phyloP scores from a whole-genome alignment of 345 rosid species.

The Eucalyptus polyanthemos region DNA sequence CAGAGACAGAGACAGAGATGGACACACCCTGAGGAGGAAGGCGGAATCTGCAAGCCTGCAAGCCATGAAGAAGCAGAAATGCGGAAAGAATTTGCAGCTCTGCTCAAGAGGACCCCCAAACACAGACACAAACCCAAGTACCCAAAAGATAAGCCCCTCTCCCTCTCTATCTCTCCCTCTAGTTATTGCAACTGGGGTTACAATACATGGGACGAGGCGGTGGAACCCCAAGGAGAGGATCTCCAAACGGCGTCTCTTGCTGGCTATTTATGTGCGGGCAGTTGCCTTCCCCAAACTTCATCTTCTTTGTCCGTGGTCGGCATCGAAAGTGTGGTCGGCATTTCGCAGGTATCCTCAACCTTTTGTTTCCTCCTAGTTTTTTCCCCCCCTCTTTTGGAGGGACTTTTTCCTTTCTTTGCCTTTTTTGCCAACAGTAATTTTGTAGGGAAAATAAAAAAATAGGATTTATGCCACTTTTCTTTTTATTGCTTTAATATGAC shows the following conservation, averaged over 20 bases:
- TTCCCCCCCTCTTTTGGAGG: not conserved
- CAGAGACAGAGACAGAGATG: not conserved
- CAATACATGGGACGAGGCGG: not conserved
- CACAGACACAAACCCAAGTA: not conserved
- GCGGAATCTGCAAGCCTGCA: constrained; percentile 52
- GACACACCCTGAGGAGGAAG: constrained; percentile 38
- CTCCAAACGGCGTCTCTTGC: not conserved
- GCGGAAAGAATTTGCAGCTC: not conserved
- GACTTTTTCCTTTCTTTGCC: not conserved
- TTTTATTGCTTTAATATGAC: not conserved
- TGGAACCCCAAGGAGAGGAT: not conserved
- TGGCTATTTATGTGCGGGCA: not conserved
- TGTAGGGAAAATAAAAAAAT: not conserved
- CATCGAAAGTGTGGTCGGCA: not conserved
- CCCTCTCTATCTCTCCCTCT: not conserved
- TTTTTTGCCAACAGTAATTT: not conserved
- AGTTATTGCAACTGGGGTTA: not conserved
- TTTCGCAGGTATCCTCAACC: not conserved
- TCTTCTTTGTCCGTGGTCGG: not conserved
- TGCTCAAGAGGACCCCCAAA: not conserved
- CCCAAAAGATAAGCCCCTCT: not conserved
- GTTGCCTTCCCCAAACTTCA: not conserved
- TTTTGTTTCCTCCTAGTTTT: not conserved
- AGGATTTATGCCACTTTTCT: not conserved
- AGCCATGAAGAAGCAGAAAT: constrained; percentile 41